Percentiles rank a stretch among this genome's conserved stretches.
Evolutionary conservation across 192 early-diverging fungal genomes (phyloP).

Genomic region (Coemansia furcata): DNA sequence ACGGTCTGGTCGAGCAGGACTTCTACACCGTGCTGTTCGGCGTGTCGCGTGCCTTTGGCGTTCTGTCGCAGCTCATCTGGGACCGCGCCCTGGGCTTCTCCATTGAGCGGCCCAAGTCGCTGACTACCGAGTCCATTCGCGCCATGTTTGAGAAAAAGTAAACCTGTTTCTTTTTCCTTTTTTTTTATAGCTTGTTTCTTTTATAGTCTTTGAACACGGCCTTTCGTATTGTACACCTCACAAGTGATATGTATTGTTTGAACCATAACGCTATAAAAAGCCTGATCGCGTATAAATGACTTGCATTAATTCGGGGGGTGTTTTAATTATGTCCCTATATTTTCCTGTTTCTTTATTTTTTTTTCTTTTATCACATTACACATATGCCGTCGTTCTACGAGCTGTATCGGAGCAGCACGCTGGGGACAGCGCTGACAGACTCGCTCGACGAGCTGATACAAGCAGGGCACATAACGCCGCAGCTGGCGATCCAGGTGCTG

Average conservation of each 20-base stretch:
- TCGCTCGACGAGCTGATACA: constrained; percentile 94
- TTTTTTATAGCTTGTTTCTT: not conserved
- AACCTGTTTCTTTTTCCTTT: not conserved
- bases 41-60: constrained; percentile 97
- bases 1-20: constrained; percentile 95
- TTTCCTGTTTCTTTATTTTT: not conserved
- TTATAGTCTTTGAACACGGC: not conserved
- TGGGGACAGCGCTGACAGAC: constrained; percentile 92
- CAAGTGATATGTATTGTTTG: not conserved
- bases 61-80: constrained; percentile 94
- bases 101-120: constrained; percentile 88
- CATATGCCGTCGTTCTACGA: constrained; percentile 71
- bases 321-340: not conserved
- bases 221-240: not conserved
- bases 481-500: constrained; percentile 89
- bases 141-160: constrained; percentile 74
- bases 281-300: not conserved
- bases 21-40: constrained; percentile 99
- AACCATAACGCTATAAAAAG: not conserved
- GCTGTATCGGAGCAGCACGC: constrained; percentile 70
- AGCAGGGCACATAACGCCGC: constrained; percentile 84
- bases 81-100: constrained; percentile 95
- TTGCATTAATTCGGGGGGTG: not conserved
- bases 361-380: constrained; percentile 15
- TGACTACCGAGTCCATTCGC: constrained; percentile 81